Base-by-base conservation (phyloP, 2,329 filamentous ascomycete genomes). In the Bipolaris sorokiniana region DNA sequence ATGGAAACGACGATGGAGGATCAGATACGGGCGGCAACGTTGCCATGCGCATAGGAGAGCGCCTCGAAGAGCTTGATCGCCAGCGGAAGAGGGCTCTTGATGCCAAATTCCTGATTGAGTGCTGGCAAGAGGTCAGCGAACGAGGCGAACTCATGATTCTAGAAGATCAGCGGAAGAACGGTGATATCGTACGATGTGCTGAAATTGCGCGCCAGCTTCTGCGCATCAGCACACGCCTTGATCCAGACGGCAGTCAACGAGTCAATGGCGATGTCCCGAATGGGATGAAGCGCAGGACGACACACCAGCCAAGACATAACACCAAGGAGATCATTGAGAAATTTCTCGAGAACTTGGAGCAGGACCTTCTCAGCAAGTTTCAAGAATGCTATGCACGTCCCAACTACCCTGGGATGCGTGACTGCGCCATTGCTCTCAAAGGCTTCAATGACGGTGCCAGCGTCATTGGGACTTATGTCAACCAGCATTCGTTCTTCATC, bases 401-500 rank as follows among this genome's bases (percentile, higher is more conserved):
- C 69, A 97, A 98, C 77, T 97, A 96, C 71, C 92, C 97, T 65
- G 93, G 96, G 69, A 99, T 99, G 96, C 89, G 91, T 79, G 95
- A 98, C 74, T 99, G 95, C 74, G 91, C 96, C 52, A 91, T 91
- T 70, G 95, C 97, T 40, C 82, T 99, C 61, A 86, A 95, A 73
- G 95, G 98, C 77, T 99, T 99, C 82, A 97, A 94, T 75, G 92
- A 95, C 50, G 95, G 95, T 49, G 88, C 92, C 55, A 98, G 93
- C 74, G 95, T 98, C 58, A 96, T 97, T 76, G 94, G 91, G 13
- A 84, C 94, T 10, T 99, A 98, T 76, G 94, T 99, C 72, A 99
- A 99, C 73, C 95, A 99, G 76, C 96, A 99, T 78, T 92, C 97
- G 71, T 99, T 99, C 83, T 99, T 99, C 79, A 97, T 99, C 71